phyloP scores from a whole-genome alignment of 129 eudicot genomes.

The Apium graveolens region DNA sequence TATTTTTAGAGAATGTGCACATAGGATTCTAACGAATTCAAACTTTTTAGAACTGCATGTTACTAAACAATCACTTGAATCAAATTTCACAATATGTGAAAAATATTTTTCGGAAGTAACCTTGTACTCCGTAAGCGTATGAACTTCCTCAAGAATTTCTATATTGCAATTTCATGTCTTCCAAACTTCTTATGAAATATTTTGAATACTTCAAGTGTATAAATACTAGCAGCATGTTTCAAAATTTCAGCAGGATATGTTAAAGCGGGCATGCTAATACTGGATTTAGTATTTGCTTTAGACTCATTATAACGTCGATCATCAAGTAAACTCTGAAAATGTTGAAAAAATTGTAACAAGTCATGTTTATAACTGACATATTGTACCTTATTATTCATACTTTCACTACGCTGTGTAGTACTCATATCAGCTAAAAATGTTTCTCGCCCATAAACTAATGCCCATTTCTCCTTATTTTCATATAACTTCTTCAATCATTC shows the following conservation, averaged over 20 bases:
- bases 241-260: constrained; percentile 18
- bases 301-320: constrained; percentile 18
- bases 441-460: constrained; percentile 5
- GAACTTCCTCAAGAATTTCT: neutral
- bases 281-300: constrained; percentile 15
- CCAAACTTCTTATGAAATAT: constrained; percentile 16
- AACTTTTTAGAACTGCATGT: constrained; percentile 24
- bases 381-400: neutral
- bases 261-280: constrained; percentile 14
- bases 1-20: constrained; percentile 22
- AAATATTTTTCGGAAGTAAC: constrained; percentile 9
- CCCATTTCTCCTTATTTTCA: neutral
- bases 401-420: constrained; percentile 2
- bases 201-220: constrained; percentile 10
- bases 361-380: neutral
- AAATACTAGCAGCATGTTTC: constrained; percentile 20
- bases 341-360: neutral
- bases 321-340: constrained; percentile 15
- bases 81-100: constrained; percentile 1
- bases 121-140: constrained; percentile 8
- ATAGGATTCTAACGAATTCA: constrained; percentile 18
- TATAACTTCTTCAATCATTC: neutral
- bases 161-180: constrained; percentile 5
- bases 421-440: constrained; percentile 10
- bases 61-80: constrained; percentile 8